Base-by-base conservation (phyloP, 371 early-diverging fungal genomes). In the Batkoa obscura region DNA sequence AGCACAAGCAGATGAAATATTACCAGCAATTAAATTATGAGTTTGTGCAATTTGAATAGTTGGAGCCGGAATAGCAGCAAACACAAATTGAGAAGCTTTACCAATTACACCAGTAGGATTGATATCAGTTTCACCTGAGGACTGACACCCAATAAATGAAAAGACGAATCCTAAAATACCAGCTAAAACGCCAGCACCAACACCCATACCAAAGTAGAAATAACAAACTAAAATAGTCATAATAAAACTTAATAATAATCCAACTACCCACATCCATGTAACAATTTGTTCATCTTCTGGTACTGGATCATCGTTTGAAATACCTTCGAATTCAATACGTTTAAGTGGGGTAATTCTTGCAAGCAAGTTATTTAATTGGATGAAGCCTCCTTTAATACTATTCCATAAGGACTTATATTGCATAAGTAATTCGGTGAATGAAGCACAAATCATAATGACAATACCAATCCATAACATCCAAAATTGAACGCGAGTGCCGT, bases 401-500 rank as follows among this genome's bases (percentile, higher is more conserved):
- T 68, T 68, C 73, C 70, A 73, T 43, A 82, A 64, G 3, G 73
- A 66, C 30, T 69, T 65, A 50, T 76, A 78, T 53, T 73, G 73
- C 32, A 69, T 61, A 55, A 69, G 62, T 33, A 83, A 65, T 66
- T 83, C 82, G 13, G 79, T 62, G 55, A 83, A 76, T 17, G 78
- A 66, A 45, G 77, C 62, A 36, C 73, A 63, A 41, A 80, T 72
- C 80, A 84, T 81, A 36, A 83, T 66, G 3, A 75, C 72, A 59
- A 84, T 75, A 65, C 85, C 85, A 23, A 81, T 81, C 83, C 79
- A 79, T 33, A 79, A 60, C 65, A 73, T 75, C 76, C 76, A 75
- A 32, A 64, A 68, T 53, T 74, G 72, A 30, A 69, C 68, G 23
- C 15, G 12, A 45, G 45, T 45, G 23, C 45, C 45, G 23, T 45